These are phyloP conservation scores for Kurtzmaniella cleridarum DNA, from an alignment of 805 yeast species.

Conservation along the genomic window DNA sequence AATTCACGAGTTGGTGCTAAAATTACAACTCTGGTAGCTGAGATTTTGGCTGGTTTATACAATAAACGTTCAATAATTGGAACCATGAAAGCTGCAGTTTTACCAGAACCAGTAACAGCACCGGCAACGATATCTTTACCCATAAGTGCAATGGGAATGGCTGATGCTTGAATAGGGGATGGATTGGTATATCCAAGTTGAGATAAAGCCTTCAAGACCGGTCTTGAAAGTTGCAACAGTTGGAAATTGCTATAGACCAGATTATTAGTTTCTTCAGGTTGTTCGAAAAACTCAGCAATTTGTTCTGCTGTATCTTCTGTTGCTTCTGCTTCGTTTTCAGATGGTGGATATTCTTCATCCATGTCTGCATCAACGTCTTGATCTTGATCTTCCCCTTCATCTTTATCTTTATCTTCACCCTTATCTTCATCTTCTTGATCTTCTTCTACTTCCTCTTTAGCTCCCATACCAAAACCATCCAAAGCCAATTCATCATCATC, in stretches of 20 bases:
- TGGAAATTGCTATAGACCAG: constrained; percentile 63
- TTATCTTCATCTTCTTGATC: constrained; percentile 24
- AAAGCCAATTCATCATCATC: constrained; percentile 39
- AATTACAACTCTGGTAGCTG: constrained; percentile 87
- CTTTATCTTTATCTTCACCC: constrained; percentile 16
- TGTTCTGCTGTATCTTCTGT: constrained; percentile 71
- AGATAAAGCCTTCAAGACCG: constrained; percentile 76
- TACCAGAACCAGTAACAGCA: constrained; percentile 99
- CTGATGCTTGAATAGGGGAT: constrained; percentile 88
- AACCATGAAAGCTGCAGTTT: constrained; percentile 96
- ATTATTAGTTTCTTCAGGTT: constrained; percentile 44
- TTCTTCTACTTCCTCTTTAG: constrained; percentile 33
- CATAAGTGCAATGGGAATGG: constrained; percentile 85
- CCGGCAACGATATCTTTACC: constrained; percentile 99
- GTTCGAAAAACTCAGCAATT: constrained; percentile 75
- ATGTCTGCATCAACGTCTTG: constrained; percentile 22
- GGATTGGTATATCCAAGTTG: constrained; percentile 83
- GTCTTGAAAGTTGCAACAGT: constrained; percentile 78
- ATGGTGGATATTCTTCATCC: constrained; percentile 25
- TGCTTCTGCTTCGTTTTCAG: constrained; percentile 18
- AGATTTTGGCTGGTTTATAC: constrained; percentile 79
- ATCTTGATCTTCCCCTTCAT: constrained; percentile 28
- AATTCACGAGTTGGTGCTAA: constrained; percentile 96
- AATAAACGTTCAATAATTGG: constrained; percentile 91
- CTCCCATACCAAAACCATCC: constrained; percentile 45